These are phyloP conservation scores for Umbelopsis sp. DNA, from an alignment of 371 early-diverging fungal genomes.

Conservation along the genomic window DNA sequence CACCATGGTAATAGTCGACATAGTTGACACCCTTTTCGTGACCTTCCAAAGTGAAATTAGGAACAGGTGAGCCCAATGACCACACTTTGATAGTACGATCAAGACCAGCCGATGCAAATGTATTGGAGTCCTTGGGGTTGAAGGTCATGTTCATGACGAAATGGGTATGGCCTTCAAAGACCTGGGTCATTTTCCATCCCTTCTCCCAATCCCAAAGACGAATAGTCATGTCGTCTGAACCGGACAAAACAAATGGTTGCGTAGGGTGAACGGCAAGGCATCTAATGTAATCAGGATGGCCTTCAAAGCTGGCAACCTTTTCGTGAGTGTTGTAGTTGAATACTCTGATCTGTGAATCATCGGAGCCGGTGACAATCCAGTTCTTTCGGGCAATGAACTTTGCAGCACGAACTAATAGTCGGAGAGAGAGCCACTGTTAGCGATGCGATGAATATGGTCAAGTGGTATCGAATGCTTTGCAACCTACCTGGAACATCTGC, in stretches of 20 bases:
- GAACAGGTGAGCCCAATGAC: constrained; percentile 78
- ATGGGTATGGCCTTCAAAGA: constrained; percentile 98
- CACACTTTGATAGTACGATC: constrained; percentile 95
- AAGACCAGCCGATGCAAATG: constrained; percentile 94
- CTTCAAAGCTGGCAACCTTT: constrained; percentile 95
- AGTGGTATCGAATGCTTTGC: not conserved
- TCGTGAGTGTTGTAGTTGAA: constrained; percentile 99
- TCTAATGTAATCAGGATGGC: constrained; percentile 99
- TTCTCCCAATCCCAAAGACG: constrained; percentile 99
- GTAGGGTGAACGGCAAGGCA: constrained; percentile 95
- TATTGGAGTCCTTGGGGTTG: constrained; percentile 97
- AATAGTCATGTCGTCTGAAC: constrained; percentile 98
- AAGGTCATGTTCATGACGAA: constrained; percentile 98
- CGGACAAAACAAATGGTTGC: constrained; percentile 91
- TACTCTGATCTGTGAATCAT: constrained; percentile 97
- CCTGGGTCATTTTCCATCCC: constrained; percentile 94
- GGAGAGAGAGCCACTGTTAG: not conserved
- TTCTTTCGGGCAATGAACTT: constrained; percentile 96
- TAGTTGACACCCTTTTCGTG: constrained; percentile 95
- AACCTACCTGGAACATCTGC: constrained; percentile 80
- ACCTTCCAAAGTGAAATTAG: constrained; percentile 95
- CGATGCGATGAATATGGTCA: not conserved
- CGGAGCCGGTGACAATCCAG: constrained; percentile 97
- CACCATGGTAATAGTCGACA: constrained; percentile 94
- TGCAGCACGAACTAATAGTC: constrained; percentile 85